Base-by-base conservation (phyloP, 768 basidiomycete species). In the Boletus coccyginus region DNA sequence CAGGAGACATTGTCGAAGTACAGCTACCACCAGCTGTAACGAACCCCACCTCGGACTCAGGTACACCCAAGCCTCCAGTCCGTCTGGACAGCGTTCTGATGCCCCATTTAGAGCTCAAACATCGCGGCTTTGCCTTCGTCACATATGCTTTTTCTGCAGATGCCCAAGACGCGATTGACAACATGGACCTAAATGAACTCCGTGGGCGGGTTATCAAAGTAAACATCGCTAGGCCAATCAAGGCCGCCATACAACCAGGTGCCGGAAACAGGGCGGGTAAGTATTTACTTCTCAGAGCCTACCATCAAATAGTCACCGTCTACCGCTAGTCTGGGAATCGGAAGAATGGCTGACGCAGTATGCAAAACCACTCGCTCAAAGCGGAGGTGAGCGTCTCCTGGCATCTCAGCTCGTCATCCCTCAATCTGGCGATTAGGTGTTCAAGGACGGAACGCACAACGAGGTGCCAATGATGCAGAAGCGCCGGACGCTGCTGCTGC, bases 111-210 rank as follows among this genome's bases (percentile, higher is more conserved):
- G 89, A 88, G 58, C 73, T 74, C n/a, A 92, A 90, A 74, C 92
- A 93, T 70, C 86, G 94, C 44, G 96, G 95, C 11, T 98, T 94
- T 74, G 96, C 88, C 10, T 98, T 98, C 68, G 83, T 98, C 46
- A 94, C 94, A 2, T 98, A 84, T 69, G 74, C 85, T 12, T 88
- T 87, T 8, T 69, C 89, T 10, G 81, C 82, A 24, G 93, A 96
- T 72, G 94, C 96, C 6, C 89, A 92, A 67, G 95, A 98, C 70
- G 96, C 96, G 31, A 96, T 98, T 58, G 96, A 98, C 78, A 98
- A 98, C 75, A 98, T 94, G 92, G 94, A 98, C 73, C 76, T 95
- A 73, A 97, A 96, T 66, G 94, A 95, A 69, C 77, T 91, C 56
- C 80, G 77, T 48, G 92, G 86, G 48, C 83, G 82, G 56, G 86